Evolutionary conservation across 176 grass and related monocot genomes (phyloP), one percentile per base, ranked within the genome.

Genomic region (Aegilops umbellulata): DNA sequence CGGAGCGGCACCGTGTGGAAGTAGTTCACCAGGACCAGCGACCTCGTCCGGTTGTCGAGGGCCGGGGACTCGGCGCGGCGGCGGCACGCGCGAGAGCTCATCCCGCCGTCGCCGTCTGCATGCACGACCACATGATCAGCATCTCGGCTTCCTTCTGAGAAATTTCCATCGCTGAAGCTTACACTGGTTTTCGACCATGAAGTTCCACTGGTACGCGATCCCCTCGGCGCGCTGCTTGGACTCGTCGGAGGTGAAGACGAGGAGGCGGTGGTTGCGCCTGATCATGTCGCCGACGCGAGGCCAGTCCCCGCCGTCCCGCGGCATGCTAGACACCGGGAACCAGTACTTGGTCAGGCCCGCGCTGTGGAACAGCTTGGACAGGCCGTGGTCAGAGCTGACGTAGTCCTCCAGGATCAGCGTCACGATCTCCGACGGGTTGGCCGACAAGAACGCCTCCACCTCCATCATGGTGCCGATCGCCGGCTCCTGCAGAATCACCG

Each of bases 151-250:
- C 46, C 4, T 49, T 49, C 46, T 49, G 46, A 53, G 14, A 17
- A 53, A 53, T 19, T 16, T 6, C 2, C 69, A 8, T 44, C 36
- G 1, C 36, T 44, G 6, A 46, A 57, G 3, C 84, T 89, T 80
- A 84, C 90, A 89, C 64, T 87, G 80, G 84, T 86, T 92, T 62
- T 92, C 90, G 10, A 89, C 90, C 90, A 92, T 89, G 80, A 80
- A 89, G 60, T 89, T 86, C 90, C 90, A 92, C 16, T 89, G 90
- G 15, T 87, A 92, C 6, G 90, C 90, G 20, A 92, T 89, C n/a
- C 87, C 84, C 41, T 92, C 87, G 2, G 17, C 13, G 0, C 26
- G n/a, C 66, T 92, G 49, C 80, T 92, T 92, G 1, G 60, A 69
- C 3, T 25, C 19, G 22, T 68, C 65, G 15, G 90, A 89, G 63